These are phyloP conservation scores for Kernera saxatilis DNA, from an alignment of 345 rosid genomes.

Conservation along the genomic window DNA sequence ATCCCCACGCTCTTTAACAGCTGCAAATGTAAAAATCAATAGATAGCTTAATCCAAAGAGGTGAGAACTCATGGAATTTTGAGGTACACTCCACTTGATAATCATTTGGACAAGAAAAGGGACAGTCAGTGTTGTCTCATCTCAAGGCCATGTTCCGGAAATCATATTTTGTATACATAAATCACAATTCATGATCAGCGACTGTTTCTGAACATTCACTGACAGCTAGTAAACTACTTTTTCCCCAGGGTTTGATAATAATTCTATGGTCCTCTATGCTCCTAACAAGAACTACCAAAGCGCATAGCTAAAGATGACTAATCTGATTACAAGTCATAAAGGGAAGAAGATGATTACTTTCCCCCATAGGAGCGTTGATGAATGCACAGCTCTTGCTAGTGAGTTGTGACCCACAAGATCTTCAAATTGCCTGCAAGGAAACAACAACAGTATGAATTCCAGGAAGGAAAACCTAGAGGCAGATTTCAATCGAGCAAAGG, in stretches of 20 bases:
- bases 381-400: neutral
- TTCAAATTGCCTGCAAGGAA: slow-evolving; percentile 2
- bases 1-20: slow-evolving; percentile 21
- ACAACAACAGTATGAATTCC: neutral
- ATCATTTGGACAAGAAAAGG: neutral
- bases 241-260: neutral
- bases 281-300: neutral
- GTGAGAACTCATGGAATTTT: neutral
- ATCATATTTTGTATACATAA: neutral
- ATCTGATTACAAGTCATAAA: neutral
- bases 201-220: neutral
- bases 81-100: neutral
- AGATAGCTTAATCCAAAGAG: neutral
- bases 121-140: neutral
- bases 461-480: neutral
- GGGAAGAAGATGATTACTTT: slow-evolving; percentile 26
- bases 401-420: neutral
- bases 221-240: neutral
- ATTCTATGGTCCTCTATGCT: neutral
- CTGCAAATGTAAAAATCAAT: neutral
- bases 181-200: neutral
- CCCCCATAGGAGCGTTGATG: slow-evolving; percentile 11
- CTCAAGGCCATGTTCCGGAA: neutral
- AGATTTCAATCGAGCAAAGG: neutral
- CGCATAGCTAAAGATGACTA: neutral